Evolutionary conservation across 2,329 filamentous ascomycete species (phyloP).

Genomic region (Alternaria incomplexa): DNA sequence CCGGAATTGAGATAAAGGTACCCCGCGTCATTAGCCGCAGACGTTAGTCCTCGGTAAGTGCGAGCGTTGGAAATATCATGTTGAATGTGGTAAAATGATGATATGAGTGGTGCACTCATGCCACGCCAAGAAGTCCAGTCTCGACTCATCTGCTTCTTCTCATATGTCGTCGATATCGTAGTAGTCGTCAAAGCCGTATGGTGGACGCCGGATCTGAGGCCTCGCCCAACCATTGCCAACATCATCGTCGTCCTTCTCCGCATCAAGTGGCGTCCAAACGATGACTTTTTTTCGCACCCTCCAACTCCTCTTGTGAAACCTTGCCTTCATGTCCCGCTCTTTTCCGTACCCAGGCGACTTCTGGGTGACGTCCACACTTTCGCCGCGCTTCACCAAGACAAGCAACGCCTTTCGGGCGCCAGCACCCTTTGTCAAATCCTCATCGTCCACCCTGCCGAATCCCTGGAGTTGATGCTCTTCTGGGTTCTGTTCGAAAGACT

Average conservation of each 20-base stretch:
- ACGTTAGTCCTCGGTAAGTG: background rate
- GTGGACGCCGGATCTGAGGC: conserved; percentile 13
- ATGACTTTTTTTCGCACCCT: conserved; percentile 19
- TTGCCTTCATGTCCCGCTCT: conserved; percentile 19
- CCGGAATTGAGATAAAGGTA: background rate
- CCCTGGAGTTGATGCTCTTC: conserved; percentile 6
- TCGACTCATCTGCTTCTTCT: background rate
- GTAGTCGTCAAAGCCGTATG: conserved; percentile 15
- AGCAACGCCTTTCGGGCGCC: conserved; percentile 14
- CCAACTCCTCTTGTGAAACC: conserved; percentile 19
- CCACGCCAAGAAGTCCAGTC: background rate
- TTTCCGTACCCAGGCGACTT: conserved; percentile 17
- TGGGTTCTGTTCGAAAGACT: conserved; percentile 11
- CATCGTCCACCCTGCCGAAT: conserved; percentile 17
- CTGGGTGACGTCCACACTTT: conserved; percentile 7
- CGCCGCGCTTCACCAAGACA: conserved; percentile 17
- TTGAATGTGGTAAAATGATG: background rate
- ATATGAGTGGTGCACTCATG: background rate
- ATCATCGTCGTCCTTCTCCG: conserved; percentile 16
- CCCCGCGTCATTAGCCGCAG: background rate
- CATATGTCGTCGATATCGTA: conserved; percentile 20
- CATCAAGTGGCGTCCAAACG: conserved; percentile 17
- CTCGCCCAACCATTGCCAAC: conserved; percentile 20
- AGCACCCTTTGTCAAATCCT: conserved; percentile 12
- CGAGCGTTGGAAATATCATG: background rate